A percentile compares a stretch with the other conserved stretches of the same genome.
phyloP scores from a whole-genome alignment of 1,284 basidiomycete species.

The Neolentinus lepideus region DNA sequence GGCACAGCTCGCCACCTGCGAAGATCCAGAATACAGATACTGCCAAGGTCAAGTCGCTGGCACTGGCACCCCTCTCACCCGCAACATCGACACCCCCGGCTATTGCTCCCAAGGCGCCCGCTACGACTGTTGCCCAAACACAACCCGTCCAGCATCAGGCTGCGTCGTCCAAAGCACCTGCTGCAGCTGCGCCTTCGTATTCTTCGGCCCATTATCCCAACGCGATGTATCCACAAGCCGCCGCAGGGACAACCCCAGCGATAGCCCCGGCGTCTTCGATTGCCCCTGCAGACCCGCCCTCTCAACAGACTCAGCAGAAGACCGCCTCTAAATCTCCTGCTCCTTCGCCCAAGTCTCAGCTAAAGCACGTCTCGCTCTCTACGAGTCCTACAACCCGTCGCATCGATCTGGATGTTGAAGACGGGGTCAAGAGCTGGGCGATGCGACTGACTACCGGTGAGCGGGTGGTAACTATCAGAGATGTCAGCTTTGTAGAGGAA shows the following conservation, averaged over 20 bases:
- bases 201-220: constrained; percentile 39
- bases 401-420: constrained; percentile 47
- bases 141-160: constrained; percentile 3
- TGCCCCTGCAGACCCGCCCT: background rate
- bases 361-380: constrained; percentile 42
- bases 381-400: constrained; percentile 52
- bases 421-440: constrained; percentile 64
- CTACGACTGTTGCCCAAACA: constrained; percentile 4
- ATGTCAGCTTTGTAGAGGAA: constrained; percentile 42
- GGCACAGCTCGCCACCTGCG: background rate
- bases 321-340: constrained; percentile 38
- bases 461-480: constrained; percentile 39
- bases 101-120: background rate
- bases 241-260: constrained; percentile 6
- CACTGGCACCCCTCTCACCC: background rate
- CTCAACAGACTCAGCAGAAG: constrained; percentile 13
- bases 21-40: background rate
- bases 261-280: background rate
- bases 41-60: background rate
- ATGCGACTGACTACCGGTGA: constrained; percentile 50
- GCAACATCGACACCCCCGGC: background rate
- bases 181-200: constrained; percentile 1
- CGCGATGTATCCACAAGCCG: constrained; percentile 32
- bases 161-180: background rate
- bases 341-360: constrained; percentile 29